Evolutionary conservation across 2,329 filamentous ascomycete genomes (phyloP), one percentile per base, ranked within the genome.

Genomic region (Fusarium nurragi): DNA sequence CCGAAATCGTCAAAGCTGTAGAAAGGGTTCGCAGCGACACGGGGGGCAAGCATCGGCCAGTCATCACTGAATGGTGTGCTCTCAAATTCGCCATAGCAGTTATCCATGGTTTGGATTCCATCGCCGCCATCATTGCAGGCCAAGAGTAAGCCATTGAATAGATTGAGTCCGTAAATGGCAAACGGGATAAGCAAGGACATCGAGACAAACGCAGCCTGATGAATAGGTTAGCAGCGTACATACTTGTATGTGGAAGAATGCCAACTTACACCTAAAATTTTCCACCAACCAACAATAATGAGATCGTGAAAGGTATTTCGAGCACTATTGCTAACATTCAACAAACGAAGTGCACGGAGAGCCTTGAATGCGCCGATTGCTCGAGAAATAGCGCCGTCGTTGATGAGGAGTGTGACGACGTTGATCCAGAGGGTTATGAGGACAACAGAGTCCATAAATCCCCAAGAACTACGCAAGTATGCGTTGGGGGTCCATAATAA

Each of bases 291-390:
- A 53, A 96, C 86, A 65, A 99, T 91, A 65, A 99, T 95, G 63
- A 99, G 88, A 3, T 94, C 97, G 76, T 99, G 95, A 75, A 99
- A 99, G 0, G 95, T 98, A 69, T 98, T 91, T 69, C 94, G 88
- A 40, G 95, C 94, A 72, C 93, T 97, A 76, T 98, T 93, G 76
- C 94, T 98, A 71, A 99, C 91, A 71, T 99, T 99, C 65, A 99
- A 87, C 52, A 99, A 80, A 38, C 95, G 88, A 48, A 99, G 81
- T 44, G 96, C 96, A 79, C 95, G 89, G 43, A 99, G 84, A 9
- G 95, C 95, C 80, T 99, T 99, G 83, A 99, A 98, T 16, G 95
- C 95, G 22, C 95, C 96, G 34, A 98, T 92, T 18, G 93, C 93
- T 75, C 95, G 85, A 6, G 94, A 97, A 52, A 97, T 89, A 54